Conservation (phyloP, 768 basidiomycete species). For the Mycena polygramma region DNA sequence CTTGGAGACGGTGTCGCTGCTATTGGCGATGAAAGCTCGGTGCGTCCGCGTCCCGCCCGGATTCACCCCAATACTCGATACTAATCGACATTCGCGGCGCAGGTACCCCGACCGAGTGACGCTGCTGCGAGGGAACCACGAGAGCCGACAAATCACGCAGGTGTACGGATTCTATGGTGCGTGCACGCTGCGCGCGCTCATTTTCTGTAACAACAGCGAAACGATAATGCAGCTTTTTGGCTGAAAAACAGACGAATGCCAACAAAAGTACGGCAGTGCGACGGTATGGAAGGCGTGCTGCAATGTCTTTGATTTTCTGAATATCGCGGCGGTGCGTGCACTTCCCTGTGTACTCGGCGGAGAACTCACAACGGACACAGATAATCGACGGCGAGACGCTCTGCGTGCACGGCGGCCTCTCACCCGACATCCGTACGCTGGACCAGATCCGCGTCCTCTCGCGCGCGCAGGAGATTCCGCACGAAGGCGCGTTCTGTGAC, state of each 20-base stretch:
- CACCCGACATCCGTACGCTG: constrained; percentile 94
- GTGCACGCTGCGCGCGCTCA: constrained; percentile 37
- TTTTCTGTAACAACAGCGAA: constrained; percentile 7
- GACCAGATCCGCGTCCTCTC: constrained; percentile 95
- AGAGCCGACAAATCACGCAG: constrained; percentile 97
- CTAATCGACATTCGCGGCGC: not conserved
- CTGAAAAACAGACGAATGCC: constrained; percentile 83
- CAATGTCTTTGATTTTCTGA: constrained; percentile 95
- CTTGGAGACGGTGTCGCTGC: constrained; percentile 91
- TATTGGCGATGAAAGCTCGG: constrained; percentile 93
- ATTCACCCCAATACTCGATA: not conserved
- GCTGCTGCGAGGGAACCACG: constrained; percentile 94
- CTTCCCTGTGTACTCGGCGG: no score
- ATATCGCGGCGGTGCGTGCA: constrained; percentile 86
- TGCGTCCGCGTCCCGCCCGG: constrained; percentile 45
- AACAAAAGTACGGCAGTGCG: constrained; percentile 96
- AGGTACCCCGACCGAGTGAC: constrained; percentile 96
- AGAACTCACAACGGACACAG: constrained; percentile 52
- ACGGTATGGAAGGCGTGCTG: constrained; percentile 98
- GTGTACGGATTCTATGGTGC: constrained; percentile 98
- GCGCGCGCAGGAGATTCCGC: constrained; percentile 97
- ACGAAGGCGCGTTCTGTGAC: constrained; percentile 99
- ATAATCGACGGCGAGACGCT: constrained; percentile 94
- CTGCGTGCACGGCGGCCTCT: constrained; percentile 96
- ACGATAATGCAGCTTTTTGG: constrained; percentile 15